These are phyloP conservation scores for Conringia planisiliqua DNA, from an alignment of 345 rosid species.

Conservation along the genomic window DNA sequence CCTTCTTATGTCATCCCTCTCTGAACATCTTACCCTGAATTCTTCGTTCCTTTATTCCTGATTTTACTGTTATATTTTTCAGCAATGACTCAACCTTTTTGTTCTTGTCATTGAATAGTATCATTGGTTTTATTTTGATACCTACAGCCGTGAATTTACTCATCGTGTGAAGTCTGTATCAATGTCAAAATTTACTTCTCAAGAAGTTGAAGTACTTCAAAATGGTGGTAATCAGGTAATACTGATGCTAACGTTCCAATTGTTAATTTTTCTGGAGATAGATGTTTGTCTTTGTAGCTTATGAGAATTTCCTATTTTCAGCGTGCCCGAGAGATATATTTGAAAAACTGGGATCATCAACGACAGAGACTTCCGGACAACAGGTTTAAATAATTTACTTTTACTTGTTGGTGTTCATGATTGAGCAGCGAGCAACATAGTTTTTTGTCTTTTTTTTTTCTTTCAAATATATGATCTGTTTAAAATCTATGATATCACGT, in stretches of 20 bases:
- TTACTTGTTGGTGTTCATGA: conserved; percentile 12
- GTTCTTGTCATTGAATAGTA: too few relatives aligned
- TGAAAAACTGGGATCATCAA: conserved; percentile 82
- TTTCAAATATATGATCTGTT: background rate
- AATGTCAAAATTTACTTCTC: conserved; percentile 89
- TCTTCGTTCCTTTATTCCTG: background rate
- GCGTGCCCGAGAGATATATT: conserved; percentile 92
- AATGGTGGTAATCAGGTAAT: conserved; percentile 96
- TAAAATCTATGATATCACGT: background rate
- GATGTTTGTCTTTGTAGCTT: conserved; percentile 17
- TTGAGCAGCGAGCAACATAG: background rate
- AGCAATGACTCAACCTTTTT: background rate
- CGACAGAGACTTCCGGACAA: conserved; percentile 84
- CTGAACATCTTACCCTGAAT: background rate
- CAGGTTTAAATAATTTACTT: conserved; percentile 47
- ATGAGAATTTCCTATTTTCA: conserved; percentile 33
- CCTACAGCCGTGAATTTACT: conserved; percentile 89
- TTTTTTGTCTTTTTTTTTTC: too few relatives aligned
- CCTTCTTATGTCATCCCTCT: background rate
- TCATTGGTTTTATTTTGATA: conserved; percentile 16
- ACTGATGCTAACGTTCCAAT: background rate
- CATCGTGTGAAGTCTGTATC: conserved; percentile 99
- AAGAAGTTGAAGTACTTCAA: conserved; percentile 97
- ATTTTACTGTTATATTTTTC: background rate
- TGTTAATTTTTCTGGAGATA: background rate